A percentile compares a stretch with the other conserved stretches of the same genome.
Conservation (phyloP, 2,329 filamentous ascomycete genomes). For the Tricladium varicosporioides region DNA sequence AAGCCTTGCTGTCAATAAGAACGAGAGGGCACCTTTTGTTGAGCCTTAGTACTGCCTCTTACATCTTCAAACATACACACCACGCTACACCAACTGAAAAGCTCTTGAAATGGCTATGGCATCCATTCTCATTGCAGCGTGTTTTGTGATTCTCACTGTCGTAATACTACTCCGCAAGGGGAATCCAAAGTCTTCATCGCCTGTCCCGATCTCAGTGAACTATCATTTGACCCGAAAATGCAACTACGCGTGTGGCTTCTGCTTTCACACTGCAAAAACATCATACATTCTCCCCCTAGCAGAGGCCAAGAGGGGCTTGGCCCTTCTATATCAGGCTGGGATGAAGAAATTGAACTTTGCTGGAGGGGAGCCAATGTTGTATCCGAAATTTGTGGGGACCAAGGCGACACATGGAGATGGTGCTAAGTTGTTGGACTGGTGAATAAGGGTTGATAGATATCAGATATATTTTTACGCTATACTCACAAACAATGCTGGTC, state of each 20-base stretch:
- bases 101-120: no score
- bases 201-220: constrained; percentile 43
- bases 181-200: not conserved
- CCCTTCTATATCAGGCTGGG: constrained; percentile 46
- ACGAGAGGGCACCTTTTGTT: no score
- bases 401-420: no score
- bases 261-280: constrained; percentile 54
- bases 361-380: constrained; percentile 54
- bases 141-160: not conserved
- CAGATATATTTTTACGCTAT: no score
- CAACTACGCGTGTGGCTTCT: constrained; percentile 51
- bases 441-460: no score
- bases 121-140: not conserved
- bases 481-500: no score
- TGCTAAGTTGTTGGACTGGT: no score
- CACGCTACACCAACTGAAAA: no score
- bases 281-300: constrained; percentile 42
- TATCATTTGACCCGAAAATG: constrained; percentile 47
- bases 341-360: constrained; percentile 57
- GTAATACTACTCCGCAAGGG: no score
- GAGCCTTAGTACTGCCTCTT: no score
- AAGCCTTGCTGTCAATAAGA: no score
- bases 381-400: constrained; percentile 42
- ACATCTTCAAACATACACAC: no score
- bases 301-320: constrained; percentile 44